These are phyloP conservation scores for Sutorius eximius DNA, from an alignment of 1,284 basidiomycete species.

Conservation along the genomic window DNA sequence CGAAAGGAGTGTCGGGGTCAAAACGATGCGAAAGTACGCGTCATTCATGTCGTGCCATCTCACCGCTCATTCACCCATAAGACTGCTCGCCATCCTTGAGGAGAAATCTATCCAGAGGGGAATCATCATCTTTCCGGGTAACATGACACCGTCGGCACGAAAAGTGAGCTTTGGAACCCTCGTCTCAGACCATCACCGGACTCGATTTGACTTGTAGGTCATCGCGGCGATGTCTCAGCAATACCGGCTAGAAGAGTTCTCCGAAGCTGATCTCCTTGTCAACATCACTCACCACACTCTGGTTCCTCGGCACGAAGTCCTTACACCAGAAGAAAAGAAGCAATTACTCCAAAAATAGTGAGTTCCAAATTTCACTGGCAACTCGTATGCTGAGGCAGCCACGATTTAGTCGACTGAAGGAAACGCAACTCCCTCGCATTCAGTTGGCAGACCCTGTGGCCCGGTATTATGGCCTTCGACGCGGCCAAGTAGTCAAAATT, in stretches of 20 bases:
- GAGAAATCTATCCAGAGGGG: constrained; percentile 88
- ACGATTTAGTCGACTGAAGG: constrained; percentile 82
- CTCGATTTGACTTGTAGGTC: constrained; percentile 52
- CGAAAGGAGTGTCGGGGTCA: constrained; percentile 90
- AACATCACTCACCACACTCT: constrained; percentile 97
- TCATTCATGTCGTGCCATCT: background rate
- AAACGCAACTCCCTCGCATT: constrained; percentile 97
- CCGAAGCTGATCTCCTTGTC: constrained; percentile 93
- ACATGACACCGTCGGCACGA: constrained; percentile 94
- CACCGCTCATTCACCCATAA: constrained; percentile 36
- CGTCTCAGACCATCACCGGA: background rate
- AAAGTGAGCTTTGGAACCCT: constrained; percentile 58
- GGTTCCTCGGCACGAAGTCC: constrained; percentile 91
- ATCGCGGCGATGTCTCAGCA: constrained; percentile 84
- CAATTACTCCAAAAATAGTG: constrained; percentile 90
- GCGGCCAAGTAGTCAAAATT: constrained; percentile 98
- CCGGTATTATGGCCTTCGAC: constrained; percentile 92
- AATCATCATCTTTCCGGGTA: constrained; percentile 94
- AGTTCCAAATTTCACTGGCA: constrained; percentile 32
- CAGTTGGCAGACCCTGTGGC: constrained; percentile 96
- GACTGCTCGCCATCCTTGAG: constrained; percentile 84
- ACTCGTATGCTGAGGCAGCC: constrained; percentile 11
- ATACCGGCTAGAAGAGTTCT: constrained; percentile 94
- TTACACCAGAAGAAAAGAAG: constrained; percentile 86
- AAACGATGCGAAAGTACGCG: constrained; percentile 94